A percentile compares a stretch with the other conserved stretches of the same genome.
Conservation (phyloP, 108 stramenopile species). For the Chaetoceros muelleri region DNA sequence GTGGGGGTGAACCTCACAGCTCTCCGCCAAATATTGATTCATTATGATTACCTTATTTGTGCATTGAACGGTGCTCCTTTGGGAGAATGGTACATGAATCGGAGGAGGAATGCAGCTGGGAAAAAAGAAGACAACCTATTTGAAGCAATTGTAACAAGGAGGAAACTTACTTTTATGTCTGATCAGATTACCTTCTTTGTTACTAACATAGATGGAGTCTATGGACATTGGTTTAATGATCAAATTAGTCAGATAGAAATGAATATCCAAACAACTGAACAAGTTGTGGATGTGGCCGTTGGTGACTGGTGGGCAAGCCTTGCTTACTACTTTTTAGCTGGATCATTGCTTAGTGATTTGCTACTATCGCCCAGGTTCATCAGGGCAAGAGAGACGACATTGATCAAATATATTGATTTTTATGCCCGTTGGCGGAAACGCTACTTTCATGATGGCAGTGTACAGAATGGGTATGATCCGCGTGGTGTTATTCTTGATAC, state of each 20-base stretch:
- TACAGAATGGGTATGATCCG: too few relatives aligned
- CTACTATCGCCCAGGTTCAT: constrained; percentile 1
- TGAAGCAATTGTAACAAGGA: neutral
- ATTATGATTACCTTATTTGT: constrained; percentile 58
- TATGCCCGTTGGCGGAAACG: neutral
- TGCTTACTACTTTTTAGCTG: constrained; percentile 3
- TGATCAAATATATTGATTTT: neutral
- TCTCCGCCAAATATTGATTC: constrained; percentile 47
- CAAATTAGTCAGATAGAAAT: constrained; percentile 11
- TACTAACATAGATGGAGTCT: neutral
- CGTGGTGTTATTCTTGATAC: too few relatives aligned
- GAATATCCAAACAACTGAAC: constrained; percentile 14
- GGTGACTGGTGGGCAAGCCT: constrained; percentile 15
- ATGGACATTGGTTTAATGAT: constrained; percentile 10
- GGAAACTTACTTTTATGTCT: neutral
- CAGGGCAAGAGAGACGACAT: neutral
- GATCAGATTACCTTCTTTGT: neutral
- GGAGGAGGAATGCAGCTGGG: neutral
- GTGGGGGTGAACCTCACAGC: constrained; percentile 46
- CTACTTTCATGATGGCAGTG: neutral
- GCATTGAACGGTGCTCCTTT: constrained; percentile 47
- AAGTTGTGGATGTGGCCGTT: constrained; percentile 7
- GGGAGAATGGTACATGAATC: constrained; percentile 45
- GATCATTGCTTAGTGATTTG: constrained; percentile 1
- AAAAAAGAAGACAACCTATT: constrained; percentile 1